These are phyloP conservation scores for Heterobasidion parviporum DNA, from an alignment of 1,284 basidiomycete species.

Conservation along the genomic window DNA sequence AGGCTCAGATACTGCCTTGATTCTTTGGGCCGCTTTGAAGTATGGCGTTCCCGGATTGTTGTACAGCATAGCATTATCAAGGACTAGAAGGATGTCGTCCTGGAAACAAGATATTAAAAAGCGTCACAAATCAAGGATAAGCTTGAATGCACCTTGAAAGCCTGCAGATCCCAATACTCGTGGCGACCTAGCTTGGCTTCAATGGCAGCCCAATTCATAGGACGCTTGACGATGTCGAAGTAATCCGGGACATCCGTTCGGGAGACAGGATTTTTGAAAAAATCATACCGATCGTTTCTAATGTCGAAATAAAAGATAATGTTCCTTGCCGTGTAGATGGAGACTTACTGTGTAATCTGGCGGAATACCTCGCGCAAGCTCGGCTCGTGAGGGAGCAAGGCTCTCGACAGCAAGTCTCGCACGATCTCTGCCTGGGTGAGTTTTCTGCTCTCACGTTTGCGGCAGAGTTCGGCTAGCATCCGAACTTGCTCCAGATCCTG, in stretches of 20 bases:
- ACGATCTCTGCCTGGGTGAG: constrained; percentile 66
- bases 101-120: constrained; percentile 21
- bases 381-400: constrained; percentile 63
- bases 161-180: constrained; percentile 67
- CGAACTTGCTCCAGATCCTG: constrained; percentile 75
- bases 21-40: constrained; percentile 65
- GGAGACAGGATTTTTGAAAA: constrained; percentile 81
- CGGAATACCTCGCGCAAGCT: constrained; percentile 62
- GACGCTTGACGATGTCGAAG: constrained; percentile 76
- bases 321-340: constrained; percentile 3
- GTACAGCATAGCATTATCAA: constrained; percentile 84
- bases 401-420: constrained; percentile 54
- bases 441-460: constrained; percentile 84
- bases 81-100: constrained; percentile 78
- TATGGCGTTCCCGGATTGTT: constrained; percentile 73
- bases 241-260: constrained; percentile 85
- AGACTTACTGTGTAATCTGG: constrained; percentile 52
- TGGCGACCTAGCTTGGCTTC: constrained; percentile 72
- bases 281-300: constrained; percentile 69
- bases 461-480: constrained; percentile 62
- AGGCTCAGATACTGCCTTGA: constrained; percentile 51
- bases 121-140: not conserved
- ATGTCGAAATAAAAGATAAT: constrained; percentile 2
- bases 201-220: constrained; percentile 88
- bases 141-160: constrained; percentile 58